These are phyloP conservation scores for Bretschneidera sinensis DNA, from an alignment of 345 rosid genomes.

Conservation along the genomic window DNA sequence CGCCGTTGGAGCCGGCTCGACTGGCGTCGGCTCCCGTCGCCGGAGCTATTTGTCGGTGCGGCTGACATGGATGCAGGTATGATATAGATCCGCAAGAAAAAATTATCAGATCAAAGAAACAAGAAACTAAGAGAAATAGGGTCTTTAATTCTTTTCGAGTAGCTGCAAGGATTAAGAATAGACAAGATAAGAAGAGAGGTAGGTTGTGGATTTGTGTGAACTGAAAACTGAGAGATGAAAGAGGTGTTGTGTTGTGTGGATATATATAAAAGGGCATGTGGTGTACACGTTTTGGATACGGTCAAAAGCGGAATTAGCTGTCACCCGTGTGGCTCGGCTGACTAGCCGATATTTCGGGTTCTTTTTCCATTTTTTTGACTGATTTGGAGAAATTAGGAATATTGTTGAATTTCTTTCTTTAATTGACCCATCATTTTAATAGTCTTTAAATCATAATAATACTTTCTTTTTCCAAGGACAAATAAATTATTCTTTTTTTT, in stretches of 20 bases:
- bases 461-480: too few species aligned
- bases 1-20: constrained; percentile 78
- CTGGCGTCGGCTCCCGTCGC: constrained; percentile 22
- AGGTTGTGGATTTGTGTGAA: background rate
- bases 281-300: background rate
- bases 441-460: too few species aligned
- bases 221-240: too few species aligned
- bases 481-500: too few species aligned
- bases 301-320: background rate
- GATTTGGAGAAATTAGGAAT: too few species aligned
- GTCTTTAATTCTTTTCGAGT: too few species aligned
- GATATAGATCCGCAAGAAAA: too few species aligned
- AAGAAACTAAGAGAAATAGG: too few species aligned
- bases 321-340: background rate
- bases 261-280: background rate
- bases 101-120: background rate
- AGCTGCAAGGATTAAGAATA: too few species aligned
- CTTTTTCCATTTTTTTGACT: too few species aligned
- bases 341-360: background rate
- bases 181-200: background rate
- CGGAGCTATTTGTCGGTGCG: constrained; percentile 14
- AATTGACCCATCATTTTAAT: too few species aligned
- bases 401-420: too few species aligned
- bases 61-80: background rate
- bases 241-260: background rate